phyloP scores from a whole-genome alignment of 495 filamentous ascomycete genomes.

The Venustampulla echinocandica region DNA sequence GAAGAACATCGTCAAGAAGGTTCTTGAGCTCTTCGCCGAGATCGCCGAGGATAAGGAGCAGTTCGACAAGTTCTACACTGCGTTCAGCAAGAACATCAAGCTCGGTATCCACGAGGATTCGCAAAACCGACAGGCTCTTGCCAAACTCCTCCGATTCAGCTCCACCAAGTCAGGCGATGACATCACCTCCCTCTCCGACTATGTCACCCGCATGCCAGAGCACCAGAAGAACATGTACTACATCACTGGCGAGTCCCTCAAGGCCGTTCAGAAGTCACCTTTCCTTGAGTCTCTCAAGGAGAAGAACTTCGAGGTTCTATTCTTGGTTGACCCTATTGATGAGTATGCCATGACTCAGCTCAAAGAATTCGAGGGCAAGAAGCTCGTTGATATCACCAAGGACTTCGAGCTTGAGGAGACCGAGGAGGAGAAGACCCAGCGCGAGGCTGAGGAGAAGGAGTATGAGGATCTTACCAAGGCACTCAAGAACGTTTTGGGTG shows the following conservation, averaged over 20 bases:
- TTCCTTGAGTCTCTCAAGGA: constrained; percentile 99
- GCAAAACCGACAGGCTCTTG: constrained; percentile 87
- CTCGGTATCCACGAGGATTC: constrained; percentile 99
- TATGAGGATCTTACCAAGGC: constrained; percentile 87
- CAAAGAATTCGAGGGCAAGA: constrained; percentile 99
- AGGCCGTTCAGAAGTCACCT: constrained; percentile 94
- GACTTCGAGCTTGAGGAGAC: constrained; percentile 99
- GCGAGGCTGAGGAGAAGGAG: constrained; percentile 97
- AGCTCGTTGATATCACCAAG: constrained; percentile 99
- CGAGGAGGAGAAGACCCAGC: constrained; percentile 96
- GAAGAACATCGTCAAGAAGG: constrained; percentile 99
- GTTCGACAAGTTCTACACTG: constrained; percentile 99
- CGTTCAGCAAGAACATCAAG: constrained; percentile 99
- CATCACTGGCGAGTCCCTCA: constrained; percentile 99
- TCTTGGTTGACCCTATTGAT: constrained; percentile 98
- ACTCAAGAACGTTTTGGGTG: constrained; percentile 97
- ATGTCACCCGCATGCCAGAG: constrained; percentile 96
- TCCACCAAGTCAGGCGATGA: constrained; percentile 98
- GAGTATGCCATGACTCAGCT: constrained; percentile 99
- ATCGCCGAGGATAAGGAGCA: constrained; percentile 99
- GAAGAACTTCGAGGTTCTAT: constrained; percentile 99
- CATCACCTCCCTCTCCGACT: constrained; percentile 87
- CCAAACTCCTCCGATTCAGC: constrained; percentile 98
- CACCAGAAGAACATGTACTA: constrained; percentile 99
- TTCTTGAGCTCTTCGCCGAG: constrained; percentile 96